These are phyloP conservation scores for Casuarina glauca DNA, from an alignment of 306 rosid genomes.

Conservation along the genomic window DNA sequence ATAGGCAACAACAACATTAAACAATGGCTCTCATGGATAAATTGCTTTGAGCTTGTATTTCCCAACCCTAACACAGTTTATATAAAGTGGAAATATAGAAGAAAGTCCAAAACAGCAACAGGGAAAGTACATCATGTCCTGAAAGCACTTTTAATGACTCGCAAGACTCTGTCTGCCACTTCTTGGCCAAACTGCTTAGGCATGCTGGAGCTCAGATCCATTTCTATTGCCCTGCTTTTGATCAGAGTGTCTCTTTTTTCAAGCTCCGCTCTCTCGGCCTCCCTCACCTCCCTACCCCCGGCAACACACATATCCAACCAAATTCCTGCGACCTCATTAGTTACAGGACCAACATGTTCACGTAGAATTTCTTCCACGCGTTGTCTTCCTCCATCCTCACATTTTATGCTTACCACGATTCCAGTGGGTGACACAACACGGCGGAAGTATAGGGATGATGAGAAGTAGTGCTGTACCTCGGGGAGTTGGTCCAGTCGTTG, in stretches of 20 bases:
- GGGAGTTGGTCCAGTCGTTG: constrained; percentile 6
- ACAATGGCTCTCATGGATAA: no score
- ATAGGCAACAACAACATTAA: no score
- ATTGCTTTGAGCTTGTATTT: no score
- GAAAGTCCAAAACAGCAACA: neutral
- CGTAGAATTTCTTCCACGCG: constrained; percentile 20
- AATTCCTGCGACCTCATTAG: constrained; percentile 21
- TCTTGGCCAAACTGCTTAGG: constrained; percentile 31
- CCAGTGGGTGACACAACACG: constrained; percentile 28
- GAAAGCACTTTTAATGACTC: constrained; percentile 25
- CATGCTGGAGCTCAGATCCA: constrained; percentile 31
- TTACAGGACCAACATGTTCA: constrained; percentile 12
- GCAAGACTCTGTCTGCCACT: constrained; percentile 28
- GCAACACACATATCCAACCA: constrained; percentile 26
- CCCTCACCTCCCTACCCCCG: constrained; percentile 12
- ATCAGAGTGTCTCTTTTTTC: constrained; percentile 28
- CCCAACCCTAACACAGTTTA: no score
- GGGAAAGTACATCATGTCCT: neutral
- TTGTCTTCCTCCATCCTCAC: constrained; percentile 3
- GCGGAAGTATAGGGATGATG: constrained; percentile 30
- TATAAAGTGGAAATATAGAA: no score
- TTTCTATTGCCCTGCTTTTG: constrained; percentile 27
- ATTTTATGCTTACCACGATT: constrained; percentile 26
- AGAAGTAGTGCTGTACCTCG: constrained; percentile 29
- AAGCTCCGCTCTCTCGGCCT: constrained; percentile 13